Evolutionary conservation across 164 flowering plant genomes (phyloP).

Genomic region (Taxillus chinensis): DNA sequence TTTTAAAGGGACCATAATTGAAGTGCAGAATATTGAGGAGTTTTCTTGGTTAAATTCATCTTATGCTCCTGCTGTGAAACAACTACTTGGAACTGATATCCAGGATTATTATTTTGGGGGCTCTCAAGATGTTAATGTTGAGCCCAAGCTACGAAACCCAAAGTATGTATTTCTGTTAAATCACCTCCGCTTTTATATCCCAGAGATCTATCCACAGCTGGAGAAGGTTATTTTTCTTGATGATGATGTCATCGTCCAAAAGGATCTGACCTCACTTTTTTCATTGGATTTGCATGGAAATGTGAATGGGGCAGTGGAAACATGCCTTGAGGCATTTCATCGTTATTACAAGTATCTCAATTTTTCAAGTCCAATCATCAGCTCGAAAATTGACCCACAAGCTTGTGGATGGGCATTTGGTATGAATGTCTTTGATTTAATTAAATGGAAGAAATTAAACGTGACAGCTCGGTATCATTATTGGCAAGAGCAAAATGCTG

Average conservation of each 20-base stretch:
- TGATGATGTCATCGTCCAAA: conserved; percentile 83
- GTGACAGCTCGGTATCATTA: conserved; percentile 64
- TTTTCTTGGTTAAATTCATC: conserved; percentile 67
- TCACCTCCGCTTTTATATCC: conserved; percentile 71
- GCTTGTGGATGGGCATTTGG: conserved; percentile 92
- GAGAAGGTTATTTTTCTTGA: conserved; percentile 83
- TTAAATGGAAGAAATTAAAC: conserved; percentile 64
- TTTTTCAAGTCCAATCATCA: conserved; percentile 61
- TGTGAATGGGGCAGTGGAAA: conserved; percentile 89
- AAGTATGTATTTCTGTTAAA: conserved; percentile 52
- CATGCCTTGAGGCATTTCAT: conserved; percentile 82
- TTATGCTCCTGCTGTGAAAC: conserved; percentile 50
- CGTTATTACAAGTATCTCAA: conserved; percentile 78
- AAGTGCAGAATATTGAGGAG: conserved; percentile 61
- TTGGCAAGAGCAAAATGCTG: conserved; percentile 73
- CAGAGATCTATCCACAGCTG: conserved; percentile 64
- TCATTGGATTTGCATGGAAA: conserved; percentile 78
- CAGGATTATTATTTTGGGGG: conserved; percentile 37
- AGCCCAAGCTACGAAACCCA: conserved; percentile 48
- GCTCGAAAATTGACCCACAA: conserved; percentile 76
- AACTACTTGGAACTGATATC: conserved; percentile 36
- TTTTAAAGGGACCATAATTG: conserved; percentile 61
- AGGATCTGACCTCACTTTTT: conserved; percentile 75
- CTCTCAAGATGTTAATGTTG: conserved; percentile 35
- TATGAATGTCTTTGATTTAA: conserved; percentile 79